phyloP scores from a whole-genome alignment of 106 monocot species.

The Acorus calamus region DNA sequence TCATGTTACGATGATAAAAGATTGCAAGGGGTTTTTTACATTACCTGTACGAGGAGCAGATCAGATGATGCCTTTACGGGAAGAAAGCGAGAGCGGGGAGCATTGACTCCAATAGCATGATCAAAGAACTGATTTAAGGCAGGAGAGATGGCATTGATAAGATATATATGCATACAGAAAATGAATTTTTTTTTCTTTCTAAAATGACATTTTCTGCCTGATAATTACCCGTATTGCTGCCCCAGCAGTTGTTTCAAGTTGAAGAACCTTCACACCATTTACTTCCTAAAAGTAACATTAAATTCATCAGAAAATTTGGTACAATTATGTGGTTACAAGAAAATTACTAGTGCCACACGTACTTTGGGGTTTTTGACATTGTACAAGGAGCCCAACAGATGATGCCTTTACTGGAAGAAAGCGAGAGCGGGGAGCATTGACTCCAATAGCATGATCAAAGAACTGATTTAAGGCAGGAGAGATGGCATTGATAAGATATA shows the following conservation, averaged over 20 bases:
- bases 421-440: too few relatives aligned
- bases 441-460: too few relatives aligned
- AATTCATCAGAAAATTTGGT: background rate
- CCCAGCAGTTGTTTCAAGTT: slow-evolving; percentile 94
- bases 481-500: too few relatives aligned
- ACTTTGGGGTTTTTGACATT: slow-evolving; percentile 98
- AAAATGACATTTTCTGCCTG: background rate
- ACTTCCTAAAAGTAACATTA: slow-evolving; percentile 57
- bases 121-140: slow-evolving; percentile 70
- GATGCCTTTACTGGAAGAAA: too few relatives aligned
- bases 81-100: slow-evolving; percentile 78
- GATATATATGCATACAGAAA: background rate
- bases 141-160: background rate
- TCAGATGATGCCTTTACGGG: slow-evolving; percentile 91
- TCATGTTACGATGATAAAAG: background rate
- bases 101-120: slow-evolving; percentile 82
- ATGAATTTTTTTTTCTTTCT: too few relatives aligned
- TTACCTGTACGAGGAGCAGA: slow-evolving; percentile 90
- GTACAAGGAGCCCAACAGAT: too few relatives aligned
- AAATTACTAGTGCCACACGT: background rate
- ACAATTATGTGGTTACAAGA: background rate
- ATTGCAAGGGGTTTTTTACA: background rate
- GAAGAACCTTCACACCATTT: slow-evolving; percentile 90
- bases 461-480: too few relatives aligned
- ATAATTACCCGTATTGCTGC: slow-evolving; percentile 80